Evolutionary conservation across 2,329 filamentous ascomycete species (phyloP).

Genomic region (Fusarium goolgardi): DNA sequence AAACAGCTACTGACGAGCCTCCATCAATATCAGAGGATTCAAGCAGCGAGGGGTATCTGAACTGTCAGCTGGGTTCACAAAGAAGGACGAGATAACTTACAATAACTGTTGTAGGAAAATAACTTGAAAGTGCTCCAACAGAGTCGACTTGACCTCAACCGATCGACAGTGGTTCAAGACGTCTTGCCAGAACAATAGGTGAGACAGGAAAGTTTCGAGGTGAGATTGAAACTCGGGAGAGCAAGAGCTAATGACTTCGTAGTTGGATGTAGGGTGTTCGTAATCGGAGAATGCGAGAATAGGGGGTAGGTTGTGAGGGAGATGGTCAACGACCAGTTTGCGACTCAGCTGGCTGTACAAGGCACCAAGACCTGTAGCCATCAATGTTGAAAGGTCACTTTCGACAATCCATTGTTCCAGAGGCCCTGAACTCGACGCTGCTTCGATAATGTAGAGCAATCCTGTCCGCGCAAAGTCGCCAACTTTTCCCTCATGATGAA

Average conservation of each 20-base stretch:
- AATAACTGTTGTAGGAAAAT: conserved; percentile 94
- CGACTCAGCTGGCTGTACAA: conserved; percentile 74
- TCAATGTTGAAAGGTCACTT: conserved; percentile 93
- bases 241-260: conserved; percentile 79
- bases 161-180: conserved; percentile 96
- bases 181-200: conserved; percentile 97
- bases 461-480: conserved; percentile 97
- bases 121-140: conserved; percentile 97
- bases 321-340: conserved; percentile 84
- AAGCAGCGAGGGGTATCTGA: conserved; percentile 90
- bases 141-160: conserved; percentile 87
- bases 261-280: conserved; percentile 74
- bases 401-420: conserved; percentile 97
- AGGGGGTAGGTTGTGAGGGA: conserved; percentile 79
- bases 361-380: conserved; percentile 94
- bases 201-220: conserved; percentile 92
- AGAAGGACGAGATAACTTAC: conserved; percentile 61
- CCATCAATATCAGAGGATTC: conserved; percentile 98
- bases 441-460: conserved; percentile 94
- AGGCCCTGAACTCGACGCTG: conserved; percentile 82
- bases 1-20: conserved; percentile 93
- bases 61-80: conserved; percentile 5
- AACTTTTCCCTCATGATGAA: conserved; percentile 93
- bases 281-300: conserved; percentile 93
- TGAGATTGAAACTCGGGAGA: conserved; percentile 83